A percentile compares a stretch with the other conserved stretches of the same genome.
These are phyloP conservation scores for Takakia lepidozioides DNA, from an alignment of 225 moss, liverwort and hornwort species.

Conservation along the genomic window DNA sequence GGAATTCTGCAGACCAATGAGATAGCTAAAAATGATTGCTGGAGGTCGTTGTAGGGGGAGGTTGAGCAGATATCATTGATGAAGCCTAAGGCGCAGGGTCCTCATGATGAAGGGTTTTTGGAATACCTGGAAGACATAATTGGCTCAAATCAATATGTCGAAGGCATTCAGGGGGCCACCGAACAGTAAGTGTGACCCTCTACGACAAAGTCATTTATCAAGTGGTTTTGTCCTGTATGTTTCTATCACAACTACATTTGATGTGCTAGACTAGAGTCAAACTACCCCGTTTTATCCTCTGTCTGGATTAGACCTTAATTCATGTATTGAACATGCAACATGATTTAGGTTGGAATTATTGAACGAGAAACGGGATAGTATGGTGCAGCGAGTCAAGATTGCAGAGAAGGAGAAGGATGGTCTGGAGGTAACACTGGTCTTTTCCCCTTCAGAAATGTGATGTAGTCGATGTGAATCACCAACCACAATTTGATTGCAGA, in stretches of 20 bases:
- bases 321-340: too few species aligned
- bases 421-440: conserved; percentile 56
- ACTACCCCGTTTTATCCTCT: background rate
- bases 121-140: conserved; percentile 98
- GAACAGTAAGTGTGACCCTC: conserved; percentile 54
- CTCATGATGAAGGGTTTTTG: conserved; percentile 94
- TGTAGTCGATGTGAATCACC: too few species aligned
- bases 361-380: conserved; percentile 78
- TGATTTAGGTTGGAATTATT: conserved; percentile 72
- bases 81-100: conserved; percentile 89
- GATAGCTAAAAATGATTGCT: too few species aligned
- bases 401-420: conserved; percentile 86
- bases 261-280: too few species aligned
- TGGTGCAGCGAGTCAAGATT: conserved; percentile 91
- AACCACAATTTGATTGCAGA: too few species aligned
- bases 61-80: conserved; percentile 97
- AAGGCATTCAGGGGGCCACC: conserved; percentile 71
- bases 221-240: background rate
- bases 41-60: conserved; percentile 94
- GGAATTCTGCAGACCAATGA: too few species aligned
- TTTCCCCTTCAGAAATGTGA: background rate
- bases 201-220: background rate
- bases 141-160: conserved; percentile 87
- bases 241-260: too few species aligned
- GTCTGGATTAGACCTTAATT: background rate